These are phyloP conservation scores for Populus deltoides DNA, from an alignment of 345 rosid genomes.

Conservation along the genomic window DNA sequence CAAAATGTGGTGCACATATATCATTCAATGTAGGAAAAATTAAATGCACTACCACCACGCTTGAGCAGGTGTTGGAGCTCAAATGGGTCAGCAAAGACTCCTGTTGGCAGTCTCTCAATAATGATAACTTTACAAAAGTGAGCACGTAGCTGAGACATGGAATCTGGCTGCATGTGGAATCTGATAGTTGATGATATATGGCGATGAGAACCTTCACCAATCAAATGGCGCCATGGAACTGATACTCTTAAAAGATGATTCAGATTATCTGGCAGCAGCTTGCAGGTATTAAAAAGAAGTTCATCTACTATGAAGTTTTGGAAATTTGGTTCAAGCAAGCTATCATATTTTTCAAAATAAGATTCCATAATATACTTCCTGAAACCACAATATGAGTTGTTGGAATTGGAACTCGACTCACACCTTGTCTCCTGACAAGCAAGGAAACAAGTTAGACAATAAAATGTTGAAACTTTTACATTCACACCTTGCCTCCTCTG, in stretches of 20 bases:
- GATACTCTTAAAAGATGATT: slow-evolving; percentile 23
- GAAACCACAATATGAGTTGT: slow-evolving; percentile 16
- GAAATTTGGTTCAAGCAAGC: slow-evolving; percentile 44
- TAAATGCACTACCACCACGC: slow-evolving; percentile 40
- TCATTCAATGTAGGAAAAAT: neutral
- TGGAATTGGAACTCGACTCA: slow-evolving; percentile 2
- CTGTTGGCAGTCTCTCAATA: slow-evolving; percentile 68
- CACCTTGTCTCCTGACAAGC: slow-evolving; percentile 32
- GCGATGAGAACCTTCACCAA: slow-evolving; percentile 93
- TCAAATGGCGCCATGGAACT: slow-evolving; percentile 39
- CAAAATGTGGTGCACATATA: neutral
- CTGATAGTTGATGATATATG: slow-evolving; percentile 51
- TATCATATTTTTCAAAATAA: slow-evolving; percentile 49
- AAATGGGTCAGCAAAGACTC: slow-evolving; percentile 88
- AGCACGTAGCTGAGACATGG: slow-evolving; percentile 16
- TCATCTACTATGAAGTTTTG: slow-evolving; percentile 34
- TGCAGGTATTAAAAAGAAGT: slow-evolving; percentile 31
- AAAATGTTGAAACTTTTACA: neutral
- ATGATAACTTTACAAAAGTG: slow-evolving; percentile 46
- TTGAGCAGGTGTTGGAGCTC: slow-evolving; percentile 70
- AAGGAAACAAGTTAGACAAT: neutral
- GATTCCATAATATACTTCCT: slow-evolving; percentile 48
- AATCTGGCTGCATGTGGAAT: slow-evolving; percentile 32
- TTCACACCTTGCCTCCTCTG: slow-evolving; percentile 29
- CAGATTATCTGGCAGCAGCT: slow-evolving; percentile 23